Percentiles rank a stretch among this genome's conserved stretches.
Evolutionary conservation across 164 flowering plant species (phyloP).

Genomic region (Umbellularia californica): DNA sequence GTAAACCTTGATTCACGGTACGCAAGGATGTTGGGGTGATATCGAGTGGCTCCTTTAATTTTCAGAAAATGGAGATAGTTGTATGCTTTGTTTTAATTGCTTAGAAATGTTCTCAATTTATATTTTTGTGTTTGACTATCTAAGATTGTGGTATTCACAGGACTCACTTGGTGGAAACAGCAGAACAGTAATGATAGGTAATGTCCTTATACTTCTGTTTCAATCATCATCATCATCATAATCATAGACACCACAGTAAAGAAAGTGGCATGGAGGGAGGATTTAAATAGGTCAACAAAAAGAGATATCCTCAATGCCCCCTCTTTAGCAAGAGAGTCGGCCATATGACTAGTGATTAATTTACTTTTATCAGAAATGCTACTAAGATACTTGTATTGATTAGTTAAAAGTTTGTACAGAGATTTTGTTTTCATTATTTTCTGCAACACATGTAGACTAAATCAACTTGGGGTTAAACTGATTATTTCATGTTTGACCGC

Average conservation of each 20-base stretch:
- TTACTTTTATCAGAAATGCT: too few relatives aligned
- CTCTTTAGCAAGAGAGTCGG: too few relatives aligned
- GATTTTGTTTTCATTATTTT: not conserved
- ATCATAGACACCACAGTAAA: not conserved
- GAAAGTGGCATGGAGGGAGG: too few relatives aligned
- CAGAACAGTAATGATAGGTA: slow-evolving; percentile 99
- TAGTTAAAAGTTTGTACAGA: too few relatives aligned
- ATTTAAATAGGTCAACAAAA: too few relatives aligned
- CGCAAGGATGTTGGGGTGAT: not conserved
- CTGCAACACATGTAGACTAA: not conserved
- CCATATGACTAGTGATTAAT: too few relatives aligned
- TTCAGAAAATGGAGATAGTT: not conserved
- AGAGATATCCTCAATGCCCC: too few relatives aligned
- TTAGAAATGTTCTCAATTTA: not conserved
- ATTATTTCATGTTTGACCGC: not conserved
- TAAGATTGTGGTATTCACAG: slow-evolving; percentile 33
- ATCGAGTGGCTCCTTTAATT: not conserved
- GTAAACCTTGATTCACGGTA: not conserved
- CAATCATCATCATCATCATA: not conserved
- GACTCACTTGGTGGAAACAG: slow-evolving; percentile 99
- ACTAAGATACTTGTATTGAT: too few relatives aligned
- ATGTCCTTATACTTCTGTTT: not conserved
- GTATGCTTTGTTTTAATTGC: not conserved
- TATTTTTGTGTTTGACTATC: slow-evolving; percentile 5
- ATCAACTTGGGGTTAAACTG: not conserved